Percentiles rank a stretch among this genome's conserved stretches.
These are phyloP conservation scores for Backusella luteola DNA, from an alignment of 192 early-diverging fungal species.

Conservation along the genomic window DNA sequence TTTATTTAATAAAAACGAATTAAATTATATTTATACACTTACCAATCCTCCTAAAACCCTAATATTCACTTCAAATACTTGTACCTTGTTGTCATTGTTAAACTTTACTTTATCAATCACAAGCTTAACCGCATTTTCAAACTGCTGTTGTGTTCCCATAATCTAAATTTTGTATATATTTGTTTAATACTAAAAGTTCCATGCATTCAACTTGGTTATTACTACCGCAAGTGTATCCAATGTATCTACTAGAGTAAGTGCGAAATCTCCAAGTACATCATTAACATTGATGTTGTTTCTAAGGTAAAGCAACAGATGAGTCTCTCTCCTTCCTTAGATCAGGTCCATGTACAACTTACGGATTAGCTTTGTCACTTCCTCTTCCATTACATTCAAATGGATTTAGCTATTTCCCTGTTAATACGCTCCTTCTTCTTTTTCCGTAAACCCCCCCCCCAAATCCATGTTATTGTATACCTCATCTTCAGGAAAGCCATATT, in stretches of 20 bases:
- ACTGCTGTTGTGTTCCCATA: conserved; percentile 63
- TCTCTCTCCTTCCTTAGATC: too few species aligned
- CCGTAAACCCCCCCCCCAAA: not conserved
- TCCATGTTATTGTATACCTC: conserved; percentile 42
- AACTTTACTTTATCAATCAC: conserved; percentile 70
- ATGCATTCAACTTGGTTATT: not conserved
- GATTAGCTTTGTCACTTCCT: conserved; percentile 63
- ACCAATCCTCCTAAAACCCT: conserved; percentile 83
- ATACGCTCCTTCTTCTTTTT: not conserved
- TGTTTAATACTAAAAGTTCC: not conserved
- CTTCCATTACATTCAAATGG: conserved; percentile 81
- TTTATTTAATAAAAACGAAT: not conserved
- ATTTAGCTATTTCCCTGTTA: conserved; percentile 51
- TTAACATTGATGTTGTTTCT: conserved; percentile 65
- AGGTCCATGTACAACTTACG: conserved; percentile 33
- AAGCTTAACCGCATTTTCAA: conserved; percentile 61
- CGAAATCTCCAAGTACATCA: conserved; percentile 94
- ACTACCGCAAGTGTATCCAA: conserved; percentile 80
- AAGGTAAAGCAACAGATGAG: not conserved
- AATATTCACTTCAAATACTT: conserved; percentile 96
- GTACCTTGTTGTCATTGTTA: conserved; percentile 83
- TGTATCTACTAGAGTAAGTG: conserved; percentile 90
- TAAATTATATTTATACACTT: not conserved
- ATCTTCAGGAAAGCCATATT: conserved; percentile 86
- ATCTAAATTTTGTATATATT: conserved; percentile 36